phyloP scores from a whole-genome alignment of 177 flowering plant species.

The Vitis hybrid region DNA sequence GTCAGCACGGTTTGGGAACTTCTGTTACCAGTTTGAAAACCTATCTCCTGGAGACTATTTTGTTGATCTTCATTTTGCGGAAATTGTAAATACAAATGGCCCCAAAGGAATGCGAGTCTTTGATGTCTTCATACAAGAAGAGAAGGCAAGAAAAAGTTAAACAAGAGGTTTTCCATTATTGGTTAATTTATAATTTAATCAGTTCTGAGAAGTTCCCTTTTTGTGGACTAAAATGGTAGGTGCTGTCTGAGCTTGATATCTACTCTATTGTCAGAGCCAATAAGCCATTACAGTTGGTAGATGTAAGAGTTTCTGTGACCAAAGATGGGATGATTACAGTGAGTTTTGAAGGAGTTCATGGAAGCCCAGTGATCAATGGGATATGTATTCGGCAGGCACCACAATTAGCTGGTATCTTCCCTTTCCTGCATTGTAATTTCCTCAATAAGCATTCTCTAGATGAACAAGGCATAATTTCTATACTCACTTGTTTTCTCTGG shows the following conservation, averaged over 20 bases:
- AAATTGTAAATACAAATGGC: conserved; percentile 78
- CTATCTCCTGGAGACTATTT: conserved; percentile 73
- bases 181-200: neutral
- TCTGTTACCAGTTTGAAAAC: conserved; percentile 52
- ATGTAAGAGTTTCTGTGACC: conserved; percentile 48
- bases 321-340: conserved; percentile 54
- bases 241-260: conserved; percentile 77
- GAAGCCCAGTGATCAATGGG: conserved; percentile 83
- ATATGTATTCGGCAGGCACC: conserved; percentile 76
- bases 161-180: neutral
- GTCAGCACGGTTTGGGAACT: conserved; percentile 75
- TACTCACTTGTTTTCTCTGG: conserved; percentile 7
- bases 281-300: conserved; percentile 77
- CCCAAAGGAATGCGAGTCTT: conserved; percentile 94
- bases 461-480: neutral
- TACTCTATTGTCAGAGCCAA: conserved; percentile 86
- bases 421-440: neutral
- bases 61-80: conserved; percentile 88
- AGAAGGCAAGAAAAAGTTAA: conserved; percentile 57
- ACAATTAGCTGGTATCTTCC: conserved; percentile 41
- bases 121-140: conserved; percentile 81
- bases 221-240: conserved; percentile 39
- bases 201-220: too few relatives aligned
- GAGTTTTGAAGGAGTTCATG: conserved; percentile 74
- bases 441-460: too few relatives aligned